phyloP scores from a whole-genome alignment of 2,329 filamentous ascomycete genomes.

The Penicillium digitatum region DNA sequence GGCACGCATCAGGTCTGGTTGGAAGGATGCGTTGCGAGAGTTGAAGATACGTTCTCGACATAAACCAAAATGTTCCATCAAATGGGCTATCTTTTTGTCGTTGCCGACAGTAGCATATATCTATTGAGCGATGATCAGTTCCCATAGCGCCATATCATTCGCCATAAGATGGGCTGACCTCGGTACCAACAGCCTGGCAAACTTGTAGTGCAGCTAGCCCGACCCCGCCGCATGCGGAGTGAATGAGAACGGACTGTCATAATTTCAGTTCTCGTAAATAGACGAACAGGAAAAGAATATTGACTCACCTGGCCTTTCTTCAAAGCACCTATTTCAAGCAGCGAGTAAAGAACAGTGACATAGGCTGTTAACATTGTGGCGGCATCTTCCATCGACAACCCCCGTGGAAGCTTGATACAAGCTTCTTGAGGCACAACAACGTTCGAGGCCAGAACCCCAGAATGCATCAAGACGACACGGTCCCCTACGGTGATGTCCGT shows the following conservation, averaged over 20 bases:
- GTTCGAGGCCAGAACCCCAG: conserved; percentile 7
- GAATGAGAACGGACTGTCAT: conserved; percentile 22
- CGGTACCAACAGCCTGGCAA: conserved; percentile 15
- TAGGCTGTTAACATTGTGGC: conserved; percentile 15
- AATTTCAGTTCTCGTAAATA: background rate
- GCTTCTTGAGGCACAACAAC: background rate
- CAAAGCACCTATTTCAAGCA: conserved; percentile 23
- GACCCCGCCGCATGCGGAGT: conserved; percentile 22
- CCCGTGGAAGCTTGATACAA: conserved; percentile 10
- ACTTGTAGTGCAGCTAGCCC: conserved; percentile 23
- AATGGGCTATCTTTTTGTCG: conserved; percentile 15
- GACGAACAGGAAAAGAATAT: background rate
- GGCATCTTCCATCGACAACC: conserved; percentile 16
- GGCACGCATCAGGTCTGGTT: conserved; percentile 3
- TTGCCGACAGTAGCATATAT: conserved; percentile 18
- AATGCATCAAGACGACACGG: conserved; percentile 22
- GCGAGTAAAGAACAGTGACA: conserved; percentile 17
- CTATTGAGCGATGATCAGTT: background rate
- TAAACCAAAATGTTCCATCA: conserved; percentile 17
- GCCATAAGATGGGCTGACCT: background rate
- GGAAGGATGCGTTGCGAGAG: conserved; percentile 17
- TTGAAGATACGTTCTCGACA: conserved; percentile 18
- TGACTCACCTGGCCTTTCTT: conserved; percentile 19
- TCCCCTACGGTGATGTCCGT: conserved; percentile 28
- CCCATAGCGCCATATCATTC: too few species aligned